These are phyloP conservation scores for Phoma herbarum DNA, from an alignment of 2,329 filamentous ascomycete genomes.

Conservation along the genomic window DNA sequence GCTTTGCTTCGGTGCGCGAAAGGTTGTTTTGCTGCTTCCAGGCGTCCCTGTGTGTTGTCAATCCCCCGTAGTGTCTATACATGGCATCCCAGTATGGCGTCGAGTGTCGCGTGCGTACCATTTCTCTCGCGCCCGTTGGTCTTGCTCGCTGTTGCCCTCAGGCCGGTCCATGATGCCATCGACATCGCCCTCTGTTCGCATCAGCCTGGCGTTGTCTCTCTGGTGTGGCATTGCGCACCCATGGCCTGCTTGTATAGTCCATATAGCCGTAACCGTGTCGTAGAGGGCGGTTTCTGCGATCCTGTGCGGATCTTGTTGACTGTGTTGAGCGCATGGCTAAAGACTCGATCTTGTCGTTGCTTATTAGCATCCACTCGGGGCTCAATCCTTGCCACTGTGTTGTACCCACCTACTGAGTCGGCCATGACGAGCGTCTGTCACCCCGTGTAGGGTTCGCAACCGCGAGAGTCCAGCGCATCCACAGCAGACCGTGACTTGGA, in stretches of 20 bases:
- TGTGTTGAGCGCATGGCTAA: conserved; percentile 97
- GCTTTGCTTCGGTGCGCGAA: conserved; percentile 90
- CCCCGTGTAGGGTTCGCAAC: neutral
- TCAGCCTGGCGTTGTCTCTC: conserved; percentile 22
- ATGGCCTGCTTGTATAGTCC: conserved; percentile 99
- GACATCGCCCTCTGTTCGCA: conserved; percentile 80
- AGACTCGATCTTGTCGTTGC: conserved; percentile 80
- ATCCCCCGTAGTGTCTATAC: neutral
- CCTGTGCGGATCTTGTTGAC: conserved; percentile 98
- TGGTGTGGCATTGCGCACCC: conserved; percentile 58
- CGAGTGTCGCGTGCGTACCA: conserved; percentile 60
- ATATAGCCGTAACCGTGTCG: conserved; percentile 90
- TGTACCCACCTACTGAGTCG: conserved; percentile 53
- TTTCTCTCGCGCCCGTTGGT: conserved; percentile 68
- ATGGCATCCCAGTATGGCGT: conserved; percentile 10
- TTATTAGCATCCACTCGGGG: conserved; percentile 13
- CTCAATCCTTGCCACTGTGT: neutral
- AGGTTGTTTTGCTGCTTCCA: conserved; percentile 90
- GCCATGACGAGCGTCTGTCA: conserved; percentile 43
- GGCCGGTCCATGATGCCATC: conserved; percentile 92
- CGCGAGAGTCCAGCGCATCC: neutral
- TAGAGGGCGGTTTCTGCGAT: conserved; percentile 83
- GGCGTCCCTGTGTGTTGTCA: conserved; percentile 71
- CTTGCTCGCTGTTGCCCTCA: conserved; percentile 58
- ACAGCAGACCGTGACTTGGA: neutral